Percentiles rank a stretch among this genome's conserved stretches.
phyloP scores from a whole-genome alignment of 768 basidiomycete species.

The Galerina sulciceps region DNA sequence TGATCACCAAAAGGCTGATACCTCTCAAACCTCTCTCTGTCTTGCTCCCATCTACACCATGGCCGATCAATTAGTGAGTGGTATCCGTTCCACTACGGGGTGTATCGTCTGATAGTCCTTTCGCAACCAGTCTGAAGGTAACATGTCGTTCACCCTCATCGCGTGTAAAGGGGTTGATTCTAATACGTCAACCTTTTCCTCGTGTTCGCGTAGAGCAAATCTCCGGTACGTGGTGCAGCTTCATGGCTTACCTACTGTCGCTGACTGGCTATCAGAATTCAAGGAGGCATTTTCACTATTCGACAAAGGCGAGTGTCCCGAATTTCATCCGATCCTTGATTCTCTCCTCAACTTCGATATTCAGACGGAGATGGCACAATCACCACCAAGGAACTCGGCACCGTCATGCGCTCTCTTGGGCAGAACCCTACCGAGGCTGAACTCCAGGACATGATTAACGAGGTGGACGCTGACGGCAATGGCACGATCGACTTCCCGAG shows the following conservation, averaged over 20 bases:
- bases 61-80: conserved; percentile 62
- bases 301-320: conserved; percentile 75
- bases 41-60: conserved; percentile 32
- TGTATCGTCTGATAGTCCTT: conserved; percentile 12
- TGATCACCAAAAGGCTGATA: conserved; percentile 19
- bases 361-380: conserved; percentile 55
- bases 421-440: conserved; percentile 53
- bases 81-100: neutral
- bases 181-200: conserved; percentile 3
- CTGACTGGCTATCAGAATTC: conserved; percentile 60
- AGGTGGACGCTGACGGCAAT: conserved; percentile 47
- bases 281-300: conserved; percentile 99
- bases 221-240: conserved; percentile 59
- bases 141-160: conserved; percentile 16
- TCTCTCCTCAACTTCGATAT: conserved; percentile 9
- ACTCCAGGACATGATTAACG: conserved; percentile 53
- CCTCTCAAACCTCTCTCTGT: conserved; percentile 6
- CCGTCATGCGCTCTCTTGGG: conserved; percentile 53
- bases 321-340: neutral
- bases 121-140: conserved; percentile 59
- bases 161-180: conserved; percentile 9
- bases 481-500: conserved; percentile 53
- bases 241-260: neutral
- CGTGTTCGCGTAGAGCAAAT: conserved; percentile 72
- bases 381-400: conserved; percentile 51